phyloP scores from a whole-genome alignment of 2,329 filamentous ascomycete genomes.

The Coniella lustricola region DNA sequence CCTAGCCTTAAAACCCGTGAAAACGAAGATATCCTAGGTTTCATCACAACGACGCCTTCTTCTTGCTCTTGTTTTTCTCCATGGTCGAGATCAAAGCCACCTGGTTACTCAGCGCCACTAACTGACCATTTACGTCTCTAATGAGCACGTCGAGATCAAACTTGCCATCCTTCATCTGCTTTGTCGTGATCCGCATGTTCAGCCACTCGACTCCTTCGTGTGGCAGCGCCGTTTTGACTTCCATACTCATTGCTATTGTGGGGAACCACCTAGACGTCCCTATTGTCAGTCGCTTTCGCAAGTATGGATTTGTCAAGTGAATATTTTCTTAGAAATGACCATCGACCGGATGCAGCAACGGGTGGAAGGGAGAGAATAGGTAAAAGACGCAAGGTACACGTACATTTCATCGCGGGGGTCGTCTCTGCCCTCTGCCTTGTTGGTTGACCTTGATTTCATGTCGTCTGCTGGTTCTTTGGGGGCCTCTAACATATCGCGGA shows the following conservation, averaged over 20 bases:
- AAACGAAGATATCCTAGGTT: no score
- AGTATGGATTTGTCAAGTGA: neutral
- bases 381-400: neutral
- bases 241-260: conserved; percentile 67
- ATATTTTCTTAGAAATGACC: no score
- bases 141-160: conserved; percentile 69
- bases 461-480: neutral
- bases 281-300: neutral
- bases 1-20: no score
- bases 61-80: conserved; percentile 47
- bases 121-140: conserved; percentile 54
- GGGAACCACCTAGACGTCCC: conserved; percentile 57
- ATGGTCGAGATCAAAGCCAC: conserved; percentile 56
- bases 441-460: conserved; percentile 20
- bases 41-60: neutral
- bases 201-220: conserved; percentile 65
- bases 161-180: conserved; percentile 61
- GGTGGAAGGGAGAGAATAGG: neutral
- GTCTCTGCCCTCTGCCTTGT: neutral
- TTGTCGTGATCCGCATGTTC: conserved; percentile 56
- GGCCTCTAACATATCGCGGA: conserved; percentile 3
- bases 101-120: conserved; percentile 63
- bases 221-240: conserved; percentile 68
- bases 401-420: neutral
- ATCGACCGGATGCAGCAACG: no score